These are phyloP conservation scores for Suhomyces chickasaworum DNA, from an alignment of 1,139 yeast species.

Conservation along the genomic window DNA sequence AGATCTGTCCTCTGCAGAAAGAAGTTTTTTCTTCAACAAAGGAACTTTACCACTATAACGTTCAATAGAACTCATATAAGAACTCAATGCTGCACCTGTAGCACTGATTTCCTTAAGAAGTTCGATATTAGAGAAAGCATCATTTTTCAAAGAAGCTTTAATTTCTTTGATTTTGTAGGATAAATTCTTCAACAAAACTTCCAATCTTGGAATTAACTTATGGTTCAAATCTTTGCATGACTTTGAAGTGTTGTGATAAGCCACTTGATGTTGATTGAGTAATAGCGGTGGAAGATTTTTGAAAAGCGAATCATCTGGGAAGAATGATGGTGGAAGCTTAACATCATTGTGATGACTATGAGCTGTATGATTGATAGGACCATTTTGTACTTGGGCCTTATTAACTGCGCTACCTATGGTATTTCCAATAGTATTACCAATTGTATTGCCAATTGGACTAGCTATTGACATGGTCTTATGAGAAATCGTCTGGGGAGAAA, in stretches of 20 bases:
- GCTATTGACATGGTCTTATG: slow-evolving; percentile 1
- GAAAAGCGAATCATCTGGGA: slow-evolving; percentile 38
- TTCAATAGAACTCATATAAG: slow-evolving; percentile 38
- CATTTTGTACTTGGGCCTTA: neutral
- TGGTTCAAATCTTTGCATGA: slow-evolving; percentile 35
- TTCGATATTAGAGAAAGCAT: slow-evolving; percentile 43
- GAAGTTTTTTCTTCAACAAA: slow-evolving; percentile 27
- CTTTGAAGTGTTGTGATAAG: slow-evolving; percentile 31
- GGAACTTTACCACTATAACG: slow-evolving; percentile 34
- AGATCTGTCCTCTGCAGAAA: slow-evolving; percentile 20
- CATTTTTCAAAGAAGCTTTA: slow-evolving; percentile 43
- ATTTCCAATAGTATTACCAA: neutral
- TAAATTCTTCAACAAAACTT: slow-evolving; percentile 40
- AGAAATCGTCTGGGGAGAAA: slow-evolving; percentile 1
- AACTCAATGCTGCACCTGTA: slow-evolving; percentile 40
- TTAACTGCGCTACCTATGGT: neutral
- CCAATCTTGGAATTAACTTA: slow-evolving; percentile 44
- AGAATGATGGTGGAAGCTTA: slow-evolving; percentile 49
- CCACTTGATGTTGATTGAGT: slow-evolving; percentile 39
- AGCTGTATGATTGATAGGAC: slow-evolving; percentile 2
- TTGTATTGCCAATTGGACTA: neutral
- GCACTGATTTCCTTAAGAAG: slow-evolving; percentile 42
- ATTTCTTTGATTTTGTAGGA: slow-evolving; percentile 47
- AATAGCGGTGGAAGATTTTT: slow-evolving; percentile 38
- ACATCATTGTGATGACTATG: slow-evolving; percentile 27